Evolutionary conservation across 257 asterid genomes (phyloP).

Genomic region (Lithospermum erythrorhizon): DNA sequence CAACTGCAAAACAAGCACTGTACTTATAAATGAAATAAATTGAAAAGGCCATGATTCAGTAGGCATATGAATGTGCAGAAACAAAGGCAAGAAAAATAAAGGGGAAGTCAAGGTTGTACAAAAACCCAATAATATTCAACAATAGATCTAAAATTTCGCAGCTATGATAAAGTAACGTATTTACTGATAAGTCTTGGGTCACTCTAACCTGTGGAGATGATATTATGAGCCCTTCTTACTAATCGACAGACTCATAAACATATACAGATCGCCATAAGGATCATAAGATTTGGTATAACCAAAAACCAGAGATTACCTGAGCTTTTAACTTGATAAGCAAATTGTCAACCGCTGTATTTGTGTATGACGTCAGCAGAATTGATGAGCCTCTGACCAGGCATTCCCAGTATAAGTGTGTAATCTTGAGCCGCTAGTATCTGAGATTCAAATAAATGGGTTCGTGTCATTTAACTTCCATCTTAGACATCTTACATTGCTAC

Average conservation of each 20-base stretch:
- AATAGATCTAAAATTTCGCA: no score
- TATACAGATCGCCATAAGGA: slow-evolving; percentile 4
- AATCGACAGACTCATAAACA: neutral
- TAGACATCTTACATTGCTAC: neutral
- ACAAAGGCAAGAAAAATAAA: neutral
- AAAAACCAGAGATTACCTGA: slow-evolving; percentile 50
- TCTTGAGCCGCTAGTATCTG: slow-evolving; percentile 93
- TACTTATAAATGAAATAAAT: no score
- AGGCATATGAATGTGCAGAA: neutral
- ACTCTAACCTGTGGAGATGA: neutral
- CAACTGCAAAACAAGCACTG: no score
- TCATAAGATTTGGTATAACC: slow-evolving; percentile 1
- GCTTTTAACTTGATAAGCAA: slow-evolving; percentile 74
- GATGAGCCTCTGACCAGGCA: slow-evolving; percentile 99
- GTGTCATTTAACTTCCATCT: slow-evolving; percentile 6
- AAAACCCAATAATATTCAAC: neutral
- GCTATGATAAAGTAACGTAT: no score
- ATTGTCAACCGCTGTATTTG: slow-evolving; percentile 94
- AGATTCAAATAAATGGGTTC: neutral
- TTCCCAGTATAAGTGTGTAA: slow-evolving; percentile 86
- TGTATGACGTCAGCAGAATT: slow-evolving; percentile 96
- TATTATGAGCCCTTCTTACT: neutral
- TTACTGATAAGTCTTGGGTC: no score
- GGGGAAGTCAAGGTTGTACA: no score
- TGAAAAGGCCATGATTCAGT: neutral